Conservation (phyloP, 768 basidiomycete genomes). For the Pholiota molesta region DNA sequence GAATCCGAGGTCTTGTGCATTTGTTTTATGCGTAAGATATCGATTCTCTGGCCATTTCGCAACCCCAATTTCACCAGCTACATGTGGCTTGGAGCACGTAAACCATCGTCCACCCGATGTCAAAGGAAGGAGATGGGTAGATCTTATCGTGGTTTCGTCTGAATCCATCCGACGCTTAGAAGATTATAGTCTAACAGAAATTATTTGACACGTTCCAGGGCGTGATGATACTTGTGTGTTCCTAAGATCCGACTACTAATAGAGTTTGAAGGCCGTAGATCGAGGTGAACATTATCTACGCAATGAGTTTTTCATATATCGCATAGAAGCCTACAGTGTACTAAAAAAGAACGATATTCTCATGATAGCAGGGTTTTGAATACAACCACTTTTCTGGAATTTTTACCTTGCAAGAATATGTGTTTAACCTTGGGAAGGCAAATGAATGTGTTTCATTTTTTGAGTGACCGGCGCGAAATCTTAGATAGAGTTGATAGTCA, state of each 20-base stretch:
- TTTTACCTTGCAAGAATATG: too few relatives aligned
- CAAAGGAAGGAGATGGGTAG: not conserved
- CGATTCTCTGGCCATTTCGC: not conserved
- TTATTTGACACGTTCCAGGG: slow-evolving; percentile 22
- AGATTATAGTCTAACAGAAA: slow-evolving; percentile 7
- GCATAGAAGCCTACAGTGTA: not conserved
- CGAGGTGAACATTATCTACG: not conserved
- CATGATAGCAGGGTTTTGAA: not conserved
- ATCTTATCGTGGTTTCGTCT: not conserved
- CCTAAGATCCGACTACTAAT: not conserved
- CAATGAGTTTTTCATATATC: not conserved
- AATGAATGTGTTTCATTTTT: too few relatives aligned
- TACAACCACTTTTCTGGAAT: too few relatives aligned
- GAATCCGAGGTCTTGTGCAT: not conserved
- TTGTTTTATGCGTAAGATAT: not conserved
- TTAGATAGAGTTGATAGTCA: too few relatives aligned
- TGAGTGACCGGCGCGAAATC: too few relatives aligned
- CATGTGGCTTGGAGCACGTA: not conserved
- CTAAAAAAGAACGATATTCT: not conserved
- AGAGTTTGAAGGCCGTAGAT: slow-evolving; percentile 10
- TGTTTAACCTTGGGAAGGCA: too few relatives aligned
- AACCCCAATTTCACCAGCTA: not conserved
- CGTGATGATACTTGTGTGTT: not conserved
- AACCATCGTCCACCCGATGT: not conserved
- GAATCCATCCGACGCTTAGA: not conserved